Base-by-base conservation (phyloP, 306 rosid genomes). In the Styphnolobium japonicum region DNA sequence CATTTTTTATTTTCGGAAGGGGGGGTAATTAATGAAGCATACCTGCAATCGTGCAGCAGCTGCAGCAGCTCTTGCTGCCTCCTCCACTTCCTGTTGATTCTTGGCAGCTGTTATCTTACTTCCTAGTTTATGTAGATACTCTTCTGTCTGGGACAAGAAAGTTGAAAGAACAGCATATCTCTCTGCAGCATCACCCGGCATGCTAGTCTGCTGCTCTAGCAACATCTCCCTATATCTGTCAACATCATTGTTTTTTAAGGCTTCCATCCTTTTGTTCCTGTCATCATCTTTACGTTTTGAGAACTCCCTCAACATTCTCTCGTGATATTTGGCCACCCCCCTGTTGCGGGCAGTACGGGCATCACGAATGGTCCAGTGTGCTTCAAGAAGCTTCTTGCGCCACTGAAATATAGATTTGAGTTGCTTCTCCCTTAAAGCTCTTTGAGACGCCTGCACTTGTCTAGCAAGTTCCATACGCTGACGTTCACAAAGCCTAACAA, bases 291-390 rank as follows among this genome's bases (percentile, higher is more conserved):
- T 95, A 75, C 90, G 90, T 80, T 95, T 95, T 6, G 98, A 92
- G 73, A 92, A 95, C 82, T 95, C 98, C 84, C 92, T 88, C 87
- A 95, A 76, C 97, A 95, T 92, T 85, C 71, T 92, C 83, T 95
- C 98, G 8, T 95, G 98, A 88, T 91, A 95, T 85, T 95, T 95
- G 21, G 98, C 98, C 85, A 95, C 98, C 66, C 98, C 98, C 56
- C 98, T 90, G 61, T 92, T 95, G 68, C 98, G 98, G 60, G 97
- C 93, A 85, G 92, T 95, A 37, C 97, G 93, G 51, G 98, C 97
- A 82, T 95, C 98, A 66, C 98, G 98, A 62, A 95, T 90, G 66
- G 91, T 87, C 98, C 98, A 95, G 69, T 95, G 98, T 36, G 88
- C 87, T 89, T 95, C 98, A 70, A 95, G 97, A 85, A 95, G 97